Evolutionary conservation across 306 rosid species (phyloP), one percentile per base, ranked within the genome.

Genomic region (Vigna unguiculata): DNA sequence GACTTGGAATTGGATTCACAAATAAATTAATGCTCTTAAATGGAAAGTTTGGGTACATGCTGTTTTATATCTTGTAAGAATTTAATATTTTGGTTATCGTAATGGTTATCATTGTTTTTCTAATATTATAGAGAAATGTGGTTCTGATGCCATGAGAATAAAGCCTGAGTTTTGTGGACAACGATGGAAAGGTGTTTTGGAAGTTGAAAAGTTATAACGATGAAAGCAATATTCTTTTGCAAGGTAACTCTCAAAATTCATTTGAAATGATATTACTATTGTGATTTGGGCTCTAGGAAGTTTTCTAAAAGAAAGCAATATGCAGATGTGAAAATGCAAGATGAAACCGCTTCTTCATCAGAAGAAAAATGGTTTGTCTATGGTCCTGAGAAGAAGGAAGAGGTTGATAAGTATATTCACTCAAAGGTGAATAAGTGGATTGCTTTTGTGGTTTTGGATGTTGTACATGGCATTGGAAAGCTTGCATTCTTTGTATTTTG

Each of bases 321-420:
- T 53, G 22, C 84, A 85, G 88, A 85, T 64, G 0, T 78, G 40
- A 71, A 75, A 55, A 45, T 66, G 9, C 10, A 48, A 0, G 79
- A 65, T 6, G 66, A 0, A 58, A 57, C 49, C 71, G 75, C 24
- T 54, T 5, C 69, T 14, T 55, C 30, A 62, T 11, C 73, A n/a
- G 77, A 75, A 0, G 88, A 82, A 79, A 82, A 30, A 17, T 85
- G 88, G 88, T 75, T 75, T 34, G 60, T 65, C 32, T 85, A 78
- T 85, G 82, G 65, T 19, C 36, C 69, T 36, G 84, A 75, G 8
- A 79, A 75, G 59, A 65, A 78, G 30, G 59, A 43, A 5, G 82
- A 57, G 28, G 41, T 82, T 67, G 62, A 75, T 4, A 66, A 41
- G 41, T 85, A 85, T 51, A 78, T 85, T 65, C 64, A 74, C 30